Percentiles rank a stretch among this genome's conserved stretches.
Conservation (phyloP, 2,329 filamentous ascomycete genomes). For the Paecilomyces variotii region DNA sequence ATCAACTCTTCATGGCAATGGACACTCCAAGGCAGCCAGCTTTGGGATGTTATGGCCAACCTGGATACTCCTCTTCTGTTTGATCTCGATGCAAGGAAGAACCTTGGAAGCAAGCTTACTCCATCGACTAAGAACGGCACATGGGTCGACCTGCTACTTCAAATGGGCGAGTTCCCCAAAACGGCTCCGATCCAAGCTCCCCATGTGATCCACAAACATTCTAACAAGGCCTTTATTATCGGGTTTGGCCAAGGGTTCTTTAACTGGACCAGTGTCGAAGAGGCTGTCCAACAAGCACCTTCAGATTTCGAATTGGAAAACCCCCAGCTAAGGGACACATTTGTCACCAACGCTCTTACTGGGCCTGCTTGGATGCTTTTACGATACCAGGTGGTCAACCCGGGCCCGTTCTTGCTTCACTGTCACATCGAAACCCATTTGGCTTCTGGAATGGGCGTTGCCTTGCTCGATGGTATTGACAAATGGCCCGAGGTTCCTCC, state of each 20-base stretch:
- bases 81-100: slow-evolving; percentile 17
- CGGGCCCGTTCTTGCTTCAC: slow-evolving; percentile 43
- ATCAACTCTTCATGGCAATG: slow-evolving; percentile 22
- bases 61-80: slow-evolving; percentile 25
- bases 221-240: slow-evolving; percentile 38
- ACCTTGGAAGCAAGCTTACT: slow-evolving; percentile 17
- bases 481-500: slow-evolving; percentile 32
- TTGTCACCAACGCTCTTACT: slow-evolving; percentile 20
- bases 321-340: slow-evolving; percentile 36
- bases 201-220: slow-evolving; percentile 43
- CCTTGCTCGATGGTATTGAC: slow-evolving; percentile 42
- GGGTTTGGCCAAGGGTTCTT: slow-evolving; percentile 31
- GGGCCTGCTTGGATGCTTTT: slow-evolving; percentile 36
- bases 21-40: slow-evolving; percentile 18
- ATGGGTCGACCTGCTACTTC: slow-evolving; percentile 32
- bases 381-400: slow-evolving; percentile 39
- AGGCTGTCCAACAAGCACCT: slow-evolving; percentile 32
- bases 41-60: slow-evolving; percentile 20
- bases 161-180: slow-evolving; percentile 16
- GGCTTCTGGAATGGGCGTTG: slow-evolving; percentile 41
- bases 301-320: slow-evolving; percentile 39
- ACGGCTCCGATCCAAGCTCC: slow-evolving; percentile 22
- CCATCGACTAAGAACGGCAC: slow-evolving; percentile 28
- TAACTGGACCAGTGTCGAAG: slow-evolving; percentile 33
- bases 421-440: slow-evolving; percentile 45